Evolutionary conservation across 108 stramenopile species (phyloP).

Genomic region (Cyclotella atomus): DNA sequence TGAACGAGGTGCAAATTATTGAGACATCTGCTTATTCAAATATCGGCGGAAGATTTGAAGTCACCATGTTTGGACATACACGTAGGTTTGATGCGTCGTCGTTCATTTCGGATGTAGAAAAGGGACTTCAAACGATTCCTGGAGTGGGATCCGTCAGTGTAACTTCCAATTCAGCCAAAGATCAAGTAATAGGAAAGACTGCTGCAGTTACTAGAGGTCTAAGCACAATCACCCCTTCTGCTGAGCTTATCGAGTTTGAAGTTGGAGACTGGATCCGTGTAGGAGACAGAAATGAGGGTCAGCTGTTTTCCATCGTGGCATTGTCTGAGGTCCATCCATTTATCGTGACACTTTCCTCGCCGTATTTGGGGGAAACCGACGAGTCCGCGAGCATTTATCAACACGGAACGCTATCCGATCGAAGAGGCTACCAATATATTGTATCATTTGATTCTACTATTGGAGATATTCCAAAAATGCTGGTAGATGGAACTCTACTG

Average conservation of each 20-base stretch:
- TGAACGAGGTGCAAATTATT: conserved; percentile 72
- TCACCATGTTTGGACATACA: conserved; percentile 42
- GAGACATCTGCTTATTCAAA: conserved; percentile 51
- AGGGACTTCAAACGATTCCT: conserved; percentile 59
- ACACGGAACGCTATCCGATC: conserved; percentile 18
- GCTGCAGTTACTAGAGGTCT: conserved; percentile 57
- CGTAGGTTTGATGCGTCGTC: conserved; percentile 30
- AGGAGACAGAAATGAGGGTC: conserved; percentile 36
- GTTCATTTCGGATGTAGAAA: conserved; percentile 52
- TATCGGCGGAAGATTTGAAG: conserved; percentile 54
- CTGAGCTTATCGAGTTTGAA: conserved; percentile 30
- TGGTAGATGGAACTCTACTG: conserved; percentile 48
- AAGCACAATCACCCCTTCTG: conserved; percentile 35
- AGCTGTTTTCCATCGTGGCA: conserved; percentile 55
- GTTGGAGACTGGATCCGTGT: conserved; percentile 81
- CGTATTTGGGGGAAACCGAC: conserved; percentile 48
- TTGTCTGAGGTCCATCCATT: conserved; percentile 45
- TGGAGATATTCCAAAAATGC: conserved; percentile 63
- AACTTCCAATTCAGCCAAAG: conserved; percentile 53
- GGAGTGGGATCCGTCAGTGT: conserved; percentile 67
- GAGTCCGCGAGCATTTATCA: conserved; percentile 43
- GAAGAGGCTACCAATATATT: conserved; percentile 73
- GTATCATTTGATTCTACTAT: conserved; percentile 69
- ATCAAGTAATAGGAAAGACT: conserved; percentile 43
- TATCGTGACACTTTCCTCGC: conserved; percentile 52